Evolutionary conservation across 225 moss, liverwort and hornwort genomes (phyloP), one percentile per base, ranked within the genome.

Genomic region (Pseudoscleropodium purum): DNA sequence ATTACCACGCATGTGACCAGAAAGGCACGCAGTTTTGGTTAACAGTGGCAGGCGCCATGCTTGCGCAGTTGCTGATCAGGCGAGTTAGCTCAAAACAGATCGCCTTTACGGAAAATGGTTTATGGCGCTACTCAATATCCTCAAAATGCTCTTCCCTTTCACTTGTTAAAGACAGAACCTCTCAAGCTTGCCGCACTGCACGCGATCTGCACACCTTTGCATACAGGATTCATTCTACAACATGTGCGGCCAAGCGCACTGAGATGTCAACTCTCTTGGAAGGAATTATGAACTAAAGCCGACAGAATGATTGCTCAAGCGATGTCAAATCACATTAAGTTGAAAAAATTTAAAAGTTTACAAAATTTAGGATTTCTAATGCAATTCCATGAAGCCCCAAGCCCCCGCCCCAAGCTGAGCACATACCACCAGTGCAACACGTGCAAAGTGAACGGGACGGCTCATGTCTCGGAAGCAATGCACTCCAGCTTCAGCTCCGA

Each of bases 1-100:
- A 88, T 83, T 86, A 66, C 74, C 60, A 86, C 65, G 41, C 76
- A 80, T 90, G 75, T 76, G 75, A 87, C 75, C 60, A 63, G 61
- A 82, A 64, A 77, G 73, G 67, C 52, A 82, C 81, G 74, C 78
- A 67, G 29, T 60, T 77, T 74, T 82, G 54, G 33, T 60, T 87
- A 81, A 91, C 37, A 81, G 43, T 61, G 45, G 74, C 90, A 87
- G 33, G 72, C 83, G 57, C 88, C 80, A 92, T 91, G 92, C 92
- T 91, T 89, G 91, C 92, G 43, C 91, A 90, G 75, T 86, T 92
- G 57, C 76, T 92, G 45, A 82, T 88, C 41, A 90, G 75, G 89
- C 81, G 64, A 64, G 54, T 83, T 78, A 86, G 84, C 70, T 91
- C 86, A 89, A 86, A 91, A 84, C 81, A 89, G 49, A 79, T 86